A percentile compares a stretch with the other conserved stretches of the same genome.
Conservation (phyloP, 305 asterid species). For the Plantago coronopus region DNA sequence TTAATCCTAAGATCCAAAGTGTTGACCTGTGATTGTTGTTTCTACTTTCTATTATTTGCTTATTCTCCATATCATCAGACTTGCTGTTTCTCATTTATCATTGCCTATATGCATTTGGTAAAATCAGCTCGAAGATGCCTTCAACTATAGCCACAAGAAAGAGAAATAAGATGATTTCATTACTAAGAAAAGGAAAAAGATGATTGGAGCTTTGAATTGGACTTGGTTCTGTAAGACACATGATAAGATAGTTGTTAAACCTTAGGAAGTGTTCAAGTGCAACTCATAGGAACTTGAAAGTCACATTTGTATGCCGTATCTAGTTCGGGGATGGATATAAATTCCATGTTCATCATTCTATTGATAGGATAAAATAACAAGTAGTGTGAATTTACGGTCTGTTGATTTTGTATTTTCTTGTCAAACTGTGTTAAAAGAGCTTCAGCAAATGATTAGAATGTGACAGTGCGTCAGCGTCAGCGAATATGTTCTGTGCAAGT, state of each 20-base stretch:
- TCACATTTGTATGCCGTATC: not conserved
- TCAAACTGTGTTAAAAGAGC: not conserved
- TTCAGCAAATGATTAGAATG: not conserved
- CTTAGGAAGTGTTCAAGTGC: not conserved
- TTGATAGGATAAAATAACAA: slow-evolving; percentile 8
- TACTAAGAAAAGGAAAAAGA: no score
- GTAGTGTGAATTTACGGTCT: not conserved
- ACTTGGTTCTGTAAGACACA: not conserved
- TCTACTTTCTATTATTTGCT: not conserved
- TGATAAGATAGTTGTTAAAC: not conserved
- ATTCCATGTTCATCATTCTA: not conserved
- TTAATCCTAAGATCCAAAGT: slow-evolving; percentile 8
- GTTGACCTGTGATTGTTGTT: not conserved
- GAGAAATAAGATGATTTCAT: no score
- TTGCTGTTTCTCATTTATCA: not conserved
- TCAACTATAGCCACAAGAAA: no score
- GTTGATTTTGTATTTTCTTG: not conserved
- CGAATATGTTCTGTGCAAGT: not conserved
- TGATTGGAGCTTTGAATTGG: no score
- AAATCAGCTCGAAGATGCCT: not conserved
- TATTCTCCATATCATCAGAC: not conserved
- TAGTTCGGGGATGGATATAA: not conserved
- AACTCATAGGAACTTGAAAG: not conserved
- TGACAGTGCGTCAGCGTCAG: not conserved
- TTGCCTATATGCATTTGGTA: slow-evolving; percentile 1